Percentiles rank a stretch among this genome's conserved stretches.
Evolutionary conservation across 306 rosid species (phyloP).

Genomic region (Quercus ilex): DNA sequence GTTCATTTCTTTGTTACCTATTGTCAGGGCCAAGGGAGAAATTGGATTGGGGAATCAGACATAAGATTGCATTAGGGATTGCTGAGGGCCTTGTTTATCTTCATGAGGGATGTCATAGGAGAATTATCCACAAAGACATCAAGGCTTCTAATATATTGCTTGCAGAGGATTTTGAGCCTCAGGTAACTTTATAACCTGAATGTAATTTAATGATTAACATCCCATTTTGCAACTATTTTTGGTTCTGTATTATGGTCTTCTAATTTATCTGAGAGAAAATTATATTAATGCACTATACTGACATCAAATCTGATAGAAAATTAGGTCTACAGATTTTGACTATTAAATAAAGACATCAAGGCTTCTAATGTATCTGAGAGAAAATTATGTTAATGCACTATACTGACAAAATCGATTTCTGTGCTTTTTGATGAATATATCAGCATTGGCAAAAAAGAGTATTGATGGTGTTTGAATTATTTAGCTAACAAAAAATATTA

Average conservation of each 20-base stretch:
- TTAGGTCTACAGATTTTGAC: too few species aligned
- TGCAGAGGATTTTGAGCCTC: slow-evolving; percentile 88
- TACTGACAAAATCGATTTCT: neutral
- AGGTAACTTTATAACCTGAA: slow-evolving; percentile 41
- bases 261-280: neutral
- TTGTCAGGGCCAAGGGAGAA: slow-evolving; percentile 75
- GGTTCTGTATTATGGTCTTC: neutral
- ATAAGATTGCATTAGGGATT: slow-evolving; percentile 69
- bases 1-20: slow-evolving; percentile 3
- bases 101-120: slow-evolving; percentile 90
- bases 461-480: neutral
- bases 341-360: too few species aligned
- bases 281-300: neutral
- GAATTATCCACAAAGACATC: slow-evolving; percentile 94
- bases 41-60: slow-evolving; percentile 71
- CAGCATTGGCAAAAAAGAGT: neutral
- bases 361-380: neutral
- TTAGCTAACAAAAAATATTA: neutral
- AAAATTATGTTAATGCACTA: neutral
- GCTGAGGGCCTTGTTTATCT: slow-evolving; percentile 91
- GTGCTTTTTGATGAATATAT: neutral
- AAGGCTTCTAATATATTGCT: slow-evolving; percentile 94
- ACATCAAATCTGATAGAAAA: too few species aligned
- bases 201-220: neutral
- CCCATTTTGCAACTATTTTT: neutral